phyloP scores from a whole-genome alignment of 306 rosid genomes.

The Glycyrrhiza uralensis region DNA sequence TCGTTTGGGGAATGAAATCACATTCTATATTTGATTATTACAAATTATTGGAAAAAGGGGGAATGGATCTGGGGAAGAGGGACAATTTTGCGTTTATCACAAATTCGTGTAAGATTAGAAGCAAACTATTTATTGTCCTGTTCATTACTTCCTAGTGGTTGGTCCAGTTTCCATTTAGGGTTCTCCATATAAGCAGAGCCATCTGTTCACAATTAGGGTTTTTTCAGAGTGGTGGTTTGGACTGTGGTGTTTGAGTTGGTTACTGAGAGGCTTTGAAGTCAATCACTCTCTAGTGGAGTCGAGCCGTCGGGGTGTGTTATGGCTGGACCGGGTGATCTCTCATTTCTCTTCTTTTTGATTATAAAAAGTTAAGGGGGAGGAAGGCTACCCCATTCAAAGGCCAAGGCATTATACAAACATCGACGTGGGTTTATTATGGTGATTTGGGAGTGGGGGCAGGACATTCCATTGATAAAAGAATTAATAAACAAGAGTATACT shows the following conservation, averaged over 20 bases:
- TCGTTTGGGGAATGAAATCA: background rate
- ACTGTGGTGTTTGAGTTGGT: constrained; percentile 2
- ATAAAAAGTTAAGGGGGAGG: background rate
- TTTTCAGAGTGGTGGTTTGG: background rate
- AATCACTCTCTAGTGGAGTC: background rate
- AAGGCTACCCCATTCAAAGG: background rate
- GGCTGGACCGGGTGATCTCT: background rate
- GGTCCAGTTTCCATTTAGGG: background rate
- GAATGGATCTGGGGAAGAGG: background rate
- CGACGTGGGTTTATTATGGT: background rate
- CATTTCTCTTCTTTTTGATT: background rate
- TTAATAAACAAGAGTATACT: no score
- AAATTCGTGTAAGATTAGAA: background rate
- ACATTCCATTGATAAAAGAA: no score
- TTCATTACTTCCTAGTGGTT: background rate
- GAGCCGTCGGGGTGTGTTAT: background rate
- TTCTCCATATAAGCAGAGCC: background rate
- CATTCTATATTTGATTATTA: background rate
- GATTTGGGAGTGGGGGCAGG: background rate
- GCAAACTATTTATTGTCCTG: background rate
- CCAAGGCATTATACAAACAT: background rate
- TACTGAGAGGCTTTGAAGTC: background rate
- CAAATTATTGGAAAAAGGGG: background rate
- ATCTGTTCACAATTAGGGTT: background rate
- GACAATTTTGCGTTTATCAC: background rate